phyloP scores from a whole-genome alignment of 2,329 filamentous ascomycete species.

The Mycosphaerella sp. region DNA sequence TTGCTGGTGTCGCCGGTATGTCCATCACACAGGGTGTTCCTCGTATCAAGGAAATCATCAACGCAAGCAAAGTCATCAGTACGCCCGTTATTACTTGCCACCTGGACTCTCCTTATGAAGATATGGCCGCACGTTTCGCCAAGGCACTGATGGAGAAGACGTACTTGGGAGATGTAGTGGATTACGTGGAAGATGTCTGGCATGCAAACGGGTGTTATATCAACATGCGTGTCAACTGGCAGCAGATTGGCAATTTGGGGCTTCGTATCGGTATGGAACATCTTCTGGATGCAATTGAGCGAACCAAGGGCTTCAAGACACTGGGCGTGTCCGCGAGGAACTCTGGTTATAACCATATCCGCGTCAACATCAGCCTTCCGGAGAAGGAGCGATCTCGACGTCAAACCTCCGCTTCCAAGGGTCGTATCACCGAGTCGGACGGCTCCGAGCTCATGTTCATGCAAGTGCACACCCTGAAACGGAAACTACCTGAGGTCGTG shows the following conservation, averaged over 20 bases:
- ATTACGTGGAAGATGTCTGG: constrained; percentile 84
- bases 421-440: constrained; percentile 34
- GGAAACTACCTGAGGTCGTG: constrained; percentile 71
- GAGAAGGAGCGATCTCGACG: constrained; percentile 31
- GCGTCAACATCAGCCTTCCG: constrained; percentile 58
- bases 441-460: constrained; percentile 61
- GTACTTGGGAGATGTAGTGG: constrained; percentile 72
- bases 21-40: constrained; percentile 98
- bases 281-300: constrained; percentile 69
- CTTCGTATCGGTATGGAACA: constrained; percentile 69
- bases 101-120: constrained; percentile 65
- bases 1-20: constrained; percentile 98
- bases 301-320: constrained; percentile 72
- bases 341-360: constrained; percentile 46
- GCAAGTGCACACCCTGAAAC: constrained; percentile 78
- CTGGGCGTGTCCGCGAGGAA: constrained; percentile 27
- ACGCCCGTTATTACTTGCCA: constrained; percentile 90
- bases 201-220: constrained; percentile 68
- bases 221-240: constrained; percentile 72
- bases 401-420: constrained; percentile 39
- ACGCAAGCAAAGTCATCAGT: constrained; percentile 87
- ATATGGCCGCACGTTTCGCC: constrained; percentile 78
- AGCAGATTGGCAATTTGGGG: constrained; percentile 71
- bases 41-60: constrained; percentile 99
- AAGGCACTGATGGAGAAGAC: constrained; percentile 96